Percentiles rank a stretch among this genome's conserved stretches.
Evolutionary conservation across 1,284 basidiomycete genomes (phyloP).

Genomic region (Agaricales sp.): DNA sequence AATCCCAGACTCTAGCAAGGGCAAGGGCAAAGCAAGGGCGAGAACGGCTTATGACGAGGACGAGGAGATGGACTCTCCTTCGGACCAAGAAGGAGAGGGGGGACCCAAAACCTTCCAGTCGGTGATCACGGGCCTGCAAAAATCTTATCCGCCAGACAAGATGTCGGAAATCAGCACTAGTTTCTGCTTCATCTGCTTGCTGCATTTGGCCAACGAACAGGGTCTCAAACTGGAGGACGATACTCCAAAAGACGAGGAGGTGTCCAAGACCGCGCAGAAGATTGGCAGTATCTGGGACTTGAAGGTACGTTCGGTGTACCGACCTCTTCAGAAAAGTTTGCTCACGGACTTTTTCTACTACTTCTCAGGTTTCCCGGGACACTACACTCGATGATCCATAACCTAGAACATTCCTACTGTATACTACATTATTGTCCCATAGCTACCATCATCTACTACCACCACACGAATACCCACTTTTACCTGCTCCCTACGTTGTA

Average conservation of each 20-base stretch:
- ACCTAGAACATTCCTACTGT: too few species aligned
- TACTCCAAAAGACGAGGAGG: slow-evolving; percentile 19
- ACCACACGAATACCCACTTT: too few species aligned
- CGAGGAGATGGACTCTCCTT: slow-evolving; percentile 20
- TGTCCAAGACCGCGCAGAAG: slow-evolving; percentile 26
- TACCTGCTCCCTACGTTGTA: too few species aligned
- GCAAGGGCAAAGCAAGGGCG: slow-evolving; percentile 13
- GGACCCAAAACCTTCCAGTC: slow-evolving; percentile 66
- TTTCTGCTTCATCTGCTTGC: slow-evolving; percentile 97
- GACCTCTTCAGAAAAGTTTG: neutral
- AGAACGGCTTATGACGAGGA: slow-evolving; percentile 23
- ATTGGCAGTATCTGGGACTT: slow-evolving; percentile 71
- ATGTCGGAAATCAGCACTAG: slow-evolving; percentile 98
- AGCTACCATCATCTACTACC: too few species aligned
- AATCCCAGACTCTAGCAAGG: slow-evolving; percentile 44
- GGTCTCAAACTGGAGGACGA: slow-evolving; percentile 69
- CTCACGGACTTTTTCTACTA: slow-evolving; percentile 3
- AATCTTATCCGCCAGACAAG: slow-evolving; percentile 83
- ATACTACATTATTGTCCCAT: too few species aligned
- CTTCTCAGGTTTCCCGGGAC: slow-evolving; percentile 4
- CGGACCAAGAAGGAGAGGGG: slow-evolving; percentile 47
- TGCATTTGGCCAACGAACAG: slow-evolving; percentile 93
- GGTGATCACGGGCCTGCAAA: slow-evolving; percentile 77
- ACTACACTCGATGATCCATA: too few species aligned
- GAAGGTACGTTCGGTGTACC: slow-evolving; percentile 57